Conservation (phyloP, 2,329 filamentous ascomycete species). For the Cryphonectria parasitica region DNA sequence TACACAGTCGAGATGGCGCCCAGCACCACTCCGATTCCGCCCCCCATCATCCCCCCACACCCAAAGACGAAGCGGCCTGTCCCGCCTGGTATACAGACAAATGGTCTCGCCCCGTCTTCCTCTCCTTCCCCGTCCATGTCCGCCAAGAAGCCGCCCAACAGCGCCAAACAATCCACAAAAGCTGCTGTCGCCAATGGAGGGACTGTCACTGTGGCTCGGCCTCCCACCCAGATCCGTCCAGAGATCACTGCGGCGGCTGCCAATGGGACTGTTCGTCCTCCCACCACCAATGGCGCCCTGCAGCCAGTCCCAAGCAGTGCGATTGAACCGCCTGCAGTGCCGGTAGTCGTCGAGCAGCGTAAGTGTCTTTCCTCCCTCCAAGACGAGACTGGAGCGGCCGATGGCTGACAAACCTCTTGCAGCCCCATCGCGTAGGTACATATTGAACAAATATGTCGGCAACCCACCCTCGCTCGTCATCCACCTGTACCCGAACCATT, state of each 20-base stretch:
- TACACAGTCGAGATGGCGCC: slow-evolving; percentile 53
- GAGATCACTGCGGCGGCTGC: slow-evolving; percentile 43
- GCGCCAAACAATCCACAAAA: slow-evolving; percentile 55
- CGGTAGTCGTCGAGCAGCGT: slow-evolving; percentile 49
- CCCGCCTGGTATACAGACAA: slow-evolving; percentile 68
- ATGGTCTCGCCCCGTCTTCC: slow-evolving; percentile 61
- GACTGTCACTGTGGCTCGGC: slow-evolving; percentile 53
- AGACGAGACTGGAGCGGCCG: background rate
- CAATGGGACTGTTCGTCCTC: slow-evolving; percentile 21
- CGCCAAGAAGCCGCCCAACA: slow-evolving; percentile 54
- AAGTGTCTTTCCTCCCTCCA: slow-evolving; percentile 6
- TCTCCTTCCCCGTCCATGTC: slow-evolving; percentile 64
- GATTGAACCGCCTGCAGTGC: slow-evolving; percentile 18
- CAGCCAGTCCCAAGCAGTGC: slow-evolving; percentile 20
- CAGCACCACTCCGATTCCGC: slow-evolving; percentile 53
- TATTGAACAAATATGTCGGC: slow-evolving; percentile 45
- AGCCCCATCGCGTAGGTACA: slow-evolving; percentile 45
- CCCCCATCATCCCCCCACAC: slow-evolving; percentile 43
- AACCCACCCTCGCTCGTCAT: slow-evolving; percentile 81
- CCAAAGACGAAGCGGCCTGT: slow-evolving; percentile 70
- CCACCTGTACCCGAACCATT: slow-evolving; percentile 83
- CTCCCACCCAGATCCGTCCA: slow-evolving; percentile 61
- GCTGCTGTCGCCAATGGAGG: slow-evolving; percentile 47
- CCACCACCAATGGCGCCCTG: slow-evolving; percentile 21
- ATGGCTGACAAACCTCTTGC: slow-evolving; percentile 12